Base-by-base conservation (phyloP, 129 eudicot species). In the Lactuca sativa region DNA sequence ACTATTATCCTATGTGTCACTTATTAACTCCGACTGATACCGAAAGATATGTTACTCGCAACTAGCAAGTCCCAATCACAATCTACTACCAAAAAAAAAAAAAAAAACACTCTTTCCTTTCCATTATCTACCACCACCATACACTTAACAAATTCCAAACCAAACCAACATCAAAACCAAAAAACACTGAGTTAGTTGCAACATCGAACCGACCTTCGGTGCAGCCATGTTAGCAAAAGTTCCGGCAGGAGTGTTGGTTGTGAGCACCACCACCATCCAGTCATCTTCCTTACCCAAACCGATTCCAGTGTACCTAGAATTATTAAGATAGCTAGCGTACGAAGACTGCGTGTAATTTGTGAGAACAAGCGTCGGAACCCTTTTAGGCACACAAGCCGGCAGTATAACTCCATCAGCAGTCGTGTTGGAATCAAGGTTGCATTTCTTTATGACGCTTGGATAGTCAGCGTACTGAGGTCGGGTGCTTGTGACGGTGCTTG, bases 321-420 rank as follows among this genome's bases (percentile, higher is more conserved):
- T 76, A 49, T 90, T 90, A 56, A 87, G 17, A 59, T 82, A 85
- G 32, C 53, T 53, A 5, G 89, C 73, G 34, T 82, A 75, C 2
- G 60, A 74, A 1, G 95, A 77, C 62, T 81, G 95, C 0, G 97
- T 87, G 62, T 87, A 90, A 78, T 90, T 90, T 5, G 97, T 84
- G 44, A 90, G 95, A 9, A 90, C 90, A 0, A 86, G 84, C 0
- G 96, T 86, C 2, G 74, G 62, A 14, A 78, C 74, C 30, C 82
- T 70, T 4, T 82, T 74, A 6, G 79, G 77, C 9, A 86, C 91
- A 30, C 95, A 90, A 15, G 82, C 91, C 1, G 97, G 97, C 48
- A 90, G 52, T 40, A 90, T 78, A 30, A 81, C 71, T 14, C 88
- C 97, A 12, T 80, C 87, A 0, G 70, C 11, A 5, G 91, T 85